These are phyloP conservation scores for Bolboschoenus planiculmis DNA, from an alignment of 176 grass and related monocot species.

Conservation along the genomic window DNA sequence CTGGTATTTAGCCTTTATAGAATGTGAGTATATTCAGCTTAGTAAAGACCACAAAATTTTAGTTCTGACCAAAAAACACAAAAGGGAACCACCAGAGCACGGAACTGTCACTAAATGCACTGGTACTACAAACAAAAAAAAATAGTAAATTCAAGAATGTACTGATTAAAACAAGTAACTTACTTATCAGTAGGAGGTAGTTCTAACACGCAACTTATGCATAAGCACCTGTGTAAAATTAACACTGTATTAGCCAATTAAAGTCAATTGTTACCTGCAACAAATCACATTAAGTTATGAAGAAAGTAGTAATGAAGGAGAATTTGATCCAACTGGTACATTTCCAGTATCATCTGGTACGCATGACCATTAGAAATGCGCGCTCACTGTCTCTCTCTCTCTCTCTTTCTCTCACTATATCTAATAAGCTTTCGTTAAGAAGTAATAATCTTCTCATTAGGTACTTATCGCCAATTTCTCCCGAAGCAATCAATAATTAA, in stretches of 20 bases:
- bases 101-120: neutral
- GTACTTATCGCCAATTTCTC: conserved; percentile 11
- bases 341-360: neutral
- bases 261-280: neutral
- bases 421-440: neutral
- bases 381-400: neutral
- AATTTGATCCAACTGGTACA: neutral
- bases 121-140: neutral
- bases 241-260: neutral
- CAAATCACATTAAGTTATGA: neutral
- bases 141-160: neutral
- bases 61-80: neutral
- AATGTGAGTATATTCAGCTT: neutral
- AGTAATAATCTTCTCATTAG: neutral
- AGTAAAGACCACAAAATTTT: neutral
- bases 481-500: neutral
- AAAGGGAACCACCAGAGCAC: neutral
- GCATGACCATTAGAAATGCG: neutral
- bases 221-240: conserved; percentile 6
- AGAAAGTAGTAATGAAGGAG: neutral
- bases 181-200: neutral
- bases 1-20: neutral
- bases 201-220: neutral
- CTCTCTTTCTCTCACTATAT: too few species aligned
- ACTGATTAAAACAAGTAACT: neutral